Conservation (phyloP, 2,329 filamentous ascomycete genomes). For the Epichloe gansuensis region DNA sequence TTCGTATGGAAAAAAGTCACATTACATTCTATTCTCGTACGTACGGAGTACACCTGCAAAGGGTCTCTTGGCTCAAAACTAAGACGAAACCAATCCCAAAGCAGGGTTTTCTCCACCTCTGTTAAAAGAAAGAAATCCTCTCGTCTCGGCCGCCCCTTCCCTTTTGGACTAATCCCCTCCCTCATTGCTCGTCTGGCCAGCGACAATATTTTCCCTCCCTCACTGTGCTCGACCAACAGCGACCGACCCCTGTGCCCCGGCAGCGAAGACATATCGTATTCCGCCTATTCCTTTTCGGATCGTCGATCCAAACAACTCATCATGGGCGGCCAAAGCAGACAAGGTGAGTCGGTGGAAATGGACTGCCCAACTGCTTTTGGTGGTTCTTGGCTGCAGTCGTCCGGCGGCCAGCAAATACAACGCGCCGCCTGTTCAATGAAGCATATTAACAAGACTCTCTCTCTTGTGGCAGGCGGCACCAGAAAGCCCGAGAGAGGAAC, state of each 20-base stretch:
- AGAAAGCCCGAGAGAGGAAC: slow-evolving; percentile 55
- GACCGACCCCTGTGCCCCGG: no score
- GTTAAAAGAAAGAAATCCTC: not conserved
- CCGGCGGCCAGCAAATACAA: no score
- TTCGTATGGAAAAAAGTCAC: no score
- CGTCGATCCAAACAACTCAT: not conserved
- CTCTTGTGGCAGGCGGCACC: slow-evolving; percentile 53
- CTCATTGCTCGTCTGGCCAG: not conserved
- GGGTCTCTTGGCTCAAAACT: not conserved
- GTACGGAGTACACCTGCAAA: no score
- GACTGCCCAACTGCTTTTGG: not conserved
- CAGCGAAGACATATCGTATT: not conserved
- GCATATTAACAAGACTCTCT: no score
- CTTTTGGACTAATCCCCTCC: not conserved
- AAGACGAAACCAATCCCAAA: not conserved
- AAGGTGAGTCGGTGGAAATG: slow-evolving; percentile 17
- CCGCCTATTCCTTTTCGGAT: not conserved
- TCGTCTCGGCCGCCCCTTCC: not conserved
- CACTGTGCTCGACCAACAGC: no score
- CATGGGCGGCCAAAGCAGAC: slow-evolving; percentile 29
- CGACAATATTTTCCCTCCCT: not conserved
- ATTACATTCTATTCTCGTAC: no score
- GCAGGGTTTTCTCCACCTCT: not conserved
- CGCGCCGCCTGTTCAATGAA: no score
- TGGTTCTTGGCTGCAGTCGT: no score